These are phyloP conservation scores for Alloteropsis semialata DNA, from an alignment of 176 grass and related monocot species.

Conservation along the genomic window DNA sequence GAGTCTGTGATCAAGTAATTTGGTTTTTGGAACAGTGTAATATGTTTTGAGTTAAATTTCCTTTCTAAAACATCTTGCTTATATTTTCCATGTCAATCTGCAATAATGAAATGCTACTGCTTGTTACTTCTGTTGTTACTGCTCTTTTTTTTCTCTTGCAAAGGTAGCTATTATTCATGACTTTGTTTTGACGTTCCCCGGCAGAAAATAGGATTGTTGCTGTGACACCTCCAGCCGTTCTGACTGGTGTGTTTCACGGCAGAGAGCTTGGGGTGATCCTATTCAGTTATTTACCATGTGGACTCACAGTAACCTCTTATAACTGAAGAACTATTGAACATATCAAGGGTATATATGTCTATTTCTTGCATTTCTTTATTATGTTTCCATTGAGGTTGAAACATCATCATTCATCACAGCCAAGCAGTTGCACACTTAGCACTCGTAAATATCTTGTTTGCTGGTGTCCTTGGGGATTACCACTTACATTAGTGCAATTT, in stretches of 20 bases:
- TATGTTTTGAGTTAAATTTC: constrained; percentile 10
- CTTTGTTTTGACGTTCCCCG: constrained; percentile 41
- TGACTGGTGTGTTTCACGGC: constrained; percentile 98
- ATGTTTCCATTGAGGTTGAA: neutral
- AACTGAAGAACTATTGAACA: constrained; percentile 90
- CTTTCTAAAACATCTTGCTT: neutral
- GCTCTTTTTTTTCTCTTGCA: too few relatives aligned
- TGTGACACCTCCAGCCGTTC: constrained; percentile 87
- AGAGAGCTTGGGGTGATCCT: constrained; percentile 97
- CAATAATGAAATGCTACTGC: constrained; percentile 15
- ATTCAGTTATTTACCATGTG: constrained; percentile 94
- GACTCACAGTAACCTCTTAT: constrained; percentile 79
- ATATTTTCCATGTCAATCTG: constrained; percentile 11
- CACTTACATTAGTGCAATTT: too few relatives aligned
- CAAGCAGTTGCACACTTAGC: too few relatives aligned
- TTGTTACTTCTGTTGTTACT: neutral
- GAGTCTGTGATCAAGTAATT: neutral
- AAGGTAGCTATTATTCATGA: constrained; percentile 12
- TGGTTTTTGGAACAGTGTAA: constrained; percentile 1
- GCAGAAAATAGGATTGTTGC: constrained; percentile 92
- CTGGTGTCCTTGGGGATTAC: neutral
- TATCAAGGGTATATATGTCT: constrained; percentile 74
- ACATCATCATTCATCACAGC: neutral
- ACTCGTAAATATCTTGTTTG: constrained; percentile 20
- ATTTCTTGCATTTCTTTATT: constrained; percentile 35